Evolutionary conservation across 139 green algal genomes (phyloP).

Genomic region (Chlamydomonas applanata): DNA sequence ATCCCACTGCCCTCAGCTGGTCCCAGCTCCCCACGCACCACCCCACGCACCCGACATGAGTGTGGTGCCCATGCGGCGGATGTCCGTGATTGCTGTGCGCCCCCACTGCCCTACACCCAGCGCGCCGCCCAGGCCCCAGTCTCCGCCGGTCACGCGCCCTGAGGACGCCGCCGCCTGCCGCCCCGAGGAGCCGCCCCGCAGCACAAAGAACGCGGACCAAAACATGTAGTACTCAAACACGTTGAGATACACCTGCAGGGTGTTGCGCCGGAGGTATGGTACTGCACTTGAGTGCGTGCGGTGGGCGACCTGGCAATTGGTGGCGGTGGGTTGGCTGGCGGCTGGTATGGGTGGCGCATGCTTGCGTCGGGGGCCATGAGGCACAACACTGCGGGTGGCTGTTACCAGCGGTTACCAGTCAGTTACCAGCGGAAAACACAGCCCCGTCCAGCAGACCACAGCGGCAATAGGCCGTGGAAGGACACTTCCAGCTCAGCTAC

Average conservation of each 20-base stretch:
- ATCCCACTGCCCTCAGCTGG: too few relatives aligned
- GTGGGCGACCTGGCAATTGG: too few relatives aligned
- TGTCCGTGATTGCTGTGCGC: constrained; percentile 1
- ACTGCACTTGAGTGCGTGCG: too few relatives aligned
- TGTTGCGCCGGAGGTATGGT: neutral
- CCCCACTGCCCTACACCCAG: neutral
- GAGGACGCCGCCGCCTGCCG: too few relatives aligned
- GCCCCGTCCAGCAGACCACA: too few relatives aligned
- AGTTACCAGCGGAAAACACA: too few relatives aligned
- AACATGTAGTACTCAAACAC: constrained; percentile 78
- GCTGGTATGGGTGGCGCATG: neutral
- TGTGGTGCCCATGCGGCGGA: constrained; percentile 14
- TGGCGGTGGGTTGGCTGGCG: neutral
- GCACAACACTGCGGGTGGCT: too few relatives aligned
- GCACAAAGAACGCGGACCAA: constrained; percentile 83
- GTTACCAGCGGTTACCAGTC: too few relatives aligned
- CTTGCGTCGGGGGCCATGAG: neutral
- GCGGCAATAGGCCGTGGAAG: too few relatives aligned
- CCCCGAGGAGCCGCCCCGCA: constrained; percentile 37
- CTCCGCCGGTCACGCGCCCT: neutral
- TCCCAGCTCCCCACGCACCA: neutral
- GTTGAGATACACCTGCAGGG: constrained; percentile 53
- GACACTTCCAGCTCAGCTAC: too few relatives aligned
- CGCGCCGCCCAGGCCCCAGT: neutral
- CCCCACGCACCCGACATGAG: constrained; percentile 16